phyloP scores from a whole-genome alignment of 805 yeast genomes.

The Grigorovia transvaalensis region DNA sequence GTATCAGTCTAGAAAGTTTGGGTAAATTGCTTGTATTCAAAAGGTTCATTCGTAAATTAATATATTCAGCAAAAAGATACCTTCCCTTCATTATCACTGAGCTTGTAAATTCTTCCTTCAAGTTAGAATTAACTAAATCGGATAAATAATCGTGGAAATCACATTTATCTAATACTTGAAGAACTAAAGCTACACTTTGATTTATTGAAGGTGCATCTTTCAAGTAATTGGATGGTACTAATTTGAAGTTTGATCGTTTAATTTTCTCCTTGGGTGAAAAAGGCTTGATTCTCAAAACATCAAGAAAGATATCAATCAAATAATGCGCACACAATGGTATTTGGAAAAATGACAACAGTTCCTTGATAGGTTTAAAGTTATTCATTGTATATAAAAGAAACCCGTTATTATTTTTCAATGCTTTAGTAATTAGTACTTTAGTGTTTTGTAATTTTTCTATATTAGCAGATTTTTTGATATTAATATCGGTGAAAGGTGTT shows the following conservation, averaged over 20 bases:
- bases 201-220: constrained; percentile 38
- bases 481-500: constrained; percentile 61
- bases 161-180: constrained; percentile 45
- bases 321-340: constrained; percentile 47
- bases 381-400: constrained; percentile 51
- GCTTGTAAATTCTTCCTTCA: constrained; percentile 24
- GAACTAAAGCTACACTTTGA: constrained; percentile 57
- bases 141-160: constrained; percentile 42
- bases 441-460: constrained; percentile 48
- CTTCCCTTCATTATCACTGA: constrained; percentile 48
- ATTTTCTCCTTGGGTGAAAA: constrained; percentile 35
- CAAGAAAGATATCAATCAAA: constrained; percentile 61
- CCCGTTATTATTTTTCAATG: constrained; percentile 72
- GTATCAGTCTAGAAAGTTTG: background rate
- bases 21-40: constrained; percentile 25
- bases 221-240: constrained; percentile 28
- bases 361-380: constrained; percentile 43
- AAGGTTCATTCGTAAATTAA: constrained; percentile 41
- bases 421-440: constrained; percentile 46
- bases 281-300: constrained; percentile 49
- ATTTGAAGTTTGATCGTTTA: constrained; percentile 8
- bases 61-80: constrained; percentile 51
- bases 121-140: constrained; percentile 7
- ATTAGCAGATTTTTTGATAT: constrained; percentile 36
- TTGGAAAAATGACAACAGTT: constrained; percentile 55